Base-by-base conservation (phyloP, 495 filamentous ascomycete genomes). In the Bryoglossum gracile region DNA sequence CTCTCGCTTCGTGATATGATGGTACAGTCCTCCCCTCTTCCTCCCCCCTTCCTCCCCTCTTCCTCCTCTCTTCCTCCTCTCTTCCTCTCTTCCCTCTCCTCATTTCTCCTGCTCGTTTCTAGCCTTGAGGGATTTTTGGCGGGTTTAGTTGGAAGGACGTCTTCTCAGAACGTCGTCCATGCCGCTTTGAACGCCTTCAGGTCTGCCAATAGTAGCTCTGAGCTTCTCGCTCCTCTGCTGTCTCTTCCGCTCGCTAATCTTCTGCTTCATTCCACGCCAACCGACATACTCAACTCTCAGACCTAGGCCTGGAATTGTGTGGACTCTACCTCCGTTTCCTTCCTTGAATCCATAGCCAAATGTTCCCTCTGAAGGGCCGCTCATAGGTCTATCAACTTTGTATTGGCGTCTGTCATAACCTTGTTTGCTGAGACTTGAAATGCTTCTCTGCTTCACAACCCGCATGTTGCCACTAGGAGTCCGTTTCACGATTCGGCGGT, bases 161-260 rank as follows among this genome's bases (percentile, higher is more conserved):
- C 26, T 53, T 22, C 54, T 33, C 13, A 77, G 68, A 28, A 77
- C 68, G 26, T 77, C 75, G 14, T 72, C 72, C 6, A 76, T 65
- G 9, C 74, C 74, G 42, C 74, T 70, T 40, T 68, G 59, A 18
- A 77, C 70, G 26, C 70, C 71, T 24, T 63, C 60, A 3, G 75
- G 75, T 0, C 61, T 62, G 39, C 69, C 72, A 26, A 94, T 94
- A 54, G 74, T 84, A 47, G 76, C 71, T 57, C 84, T 76, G 44
- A 94, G 69, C 53, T 76, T 81, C 65, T 87, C 85, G 16, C 78
- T 75, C 36, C 78, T 71, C 54, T 77, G 80, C 65, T 88, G 84
- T 21, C 79, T 73, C 35, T 77, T 72, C 55, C 69, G 65, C 60
- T 83, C 78, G 53, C 78, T 81, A 43, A 77, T 56, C 48, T 78